A percentile compares a stretch with the other conserved stretches of the same genome.
phyloP scores from a whole-genome alignment of 2,329 filamentous ascomycete species.

The Lecanosticta acicola region DNA sequence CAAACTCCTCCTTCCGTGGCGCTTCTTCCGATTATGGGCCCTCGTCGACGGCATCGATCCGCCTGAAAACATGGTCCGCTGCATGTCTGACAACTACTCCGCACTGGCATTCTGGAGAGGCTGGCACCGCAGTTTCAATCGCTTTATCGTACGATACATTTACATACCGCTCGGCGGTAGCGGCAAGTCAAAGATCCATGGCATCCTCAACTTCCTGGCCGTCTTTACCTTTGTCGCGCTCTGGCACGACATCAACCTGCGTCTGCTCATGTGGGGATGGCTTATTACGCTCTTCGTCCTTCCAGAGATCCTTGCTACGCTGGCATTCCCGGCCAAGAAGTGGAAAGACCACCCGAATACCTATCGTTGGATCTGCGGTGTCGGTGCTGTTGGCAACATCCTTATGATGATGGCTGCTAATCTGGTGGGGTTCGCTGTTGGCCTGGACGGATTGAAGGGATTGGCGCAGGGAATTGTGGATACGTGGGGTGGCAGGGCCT shows the following conservation, averaged over 20 bases:
- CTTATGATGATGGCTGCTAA: constrained; percentile 96
- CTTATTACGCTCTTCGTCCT: constrained; percentile 89
- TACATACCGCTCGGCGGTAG: constrained; percentile 84
- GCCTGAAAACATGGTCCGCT: constrained; percentile 96
- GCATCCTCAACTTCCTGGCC: constrained; percentile 68
- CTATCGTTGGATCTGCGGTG: constrained; percentile 74
- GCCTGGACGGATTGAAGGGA: constrained; percentile 75
- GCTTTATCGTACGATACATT: constrained; percentile 89
- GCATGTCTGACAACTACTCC: constrained; percentile 91
- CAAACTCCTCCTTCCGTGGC: constrained; percentile 92
- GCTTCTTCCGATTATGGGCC: constrained; percentile 97
- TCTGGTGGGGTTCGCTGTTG: constrained; percentile 88
- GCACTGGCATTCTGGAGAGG: constrained; percentile 88
- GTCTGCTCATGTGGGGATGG: constrained; percentile 94
- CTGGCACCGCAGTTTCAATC: constrained; percentile 94
- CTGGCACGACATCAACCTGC: constrained; percentile 94
- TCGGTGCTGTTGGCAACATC: constrained; percentile 76
- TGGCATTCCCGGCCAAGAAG: constrained; percentile 66
- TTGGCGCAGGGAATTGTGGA: constrained; percentile 70
- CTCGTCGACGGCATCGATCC: constrained; percentile 87
- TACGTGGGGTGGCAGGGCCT: constrained; percentile 68
- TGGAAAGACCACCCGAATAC: constrained; percentile 65
- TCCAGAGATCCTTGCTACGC: constrained; percentile 69
- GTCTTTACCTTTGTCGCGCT: constrained; percentile 96
- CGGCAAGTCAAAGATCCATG: constrained; percentile 47